Evolutionary conservation across 768 basidiomycete species (phyloP).

Genomic region (Auriscalpium vulgare): DNA sequence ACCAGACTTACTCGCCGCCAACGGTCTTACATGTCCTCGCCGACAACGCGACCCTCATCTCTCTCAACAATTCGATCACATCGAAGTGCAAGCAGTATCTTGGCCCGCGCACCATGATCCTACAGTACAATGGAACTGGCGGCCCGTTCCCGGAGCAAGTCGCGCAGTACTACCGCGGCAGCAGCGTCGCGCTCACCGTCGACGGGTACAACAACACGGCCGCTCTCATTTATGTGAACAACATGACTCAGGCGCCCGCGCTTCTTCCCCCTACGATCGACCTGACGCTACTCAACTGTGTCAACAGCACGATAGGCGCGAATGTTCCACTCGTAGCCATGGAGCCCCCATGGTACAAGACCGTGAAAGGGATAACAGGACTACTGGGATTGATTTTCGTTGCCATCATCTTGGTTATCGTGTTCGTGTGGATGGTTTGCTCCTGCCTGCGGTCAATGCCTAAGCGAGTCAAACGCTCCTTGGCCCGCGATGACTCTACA

Average conservation of each 20-base stretch:
- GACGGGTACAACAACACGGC: constrained; percentile 23
- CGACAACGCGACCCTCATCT: constrained; percentile 26
- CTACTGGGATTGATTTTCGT: too few species aligned
- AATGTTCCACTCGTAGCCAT: constrained; percentile 43
- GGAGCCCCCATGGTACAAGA: too few species aligned
- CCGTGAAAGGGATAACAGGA: too few species aligned
- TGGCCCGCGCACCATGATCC: constrained; percentile 4
- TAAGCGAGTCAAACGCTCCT: too few species aligned
- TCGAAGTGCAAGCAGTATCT: constrained; percentile 21
- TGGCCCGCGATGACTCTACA: too few species aligned
- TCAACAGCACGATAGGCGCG: constrained; percentile 57
- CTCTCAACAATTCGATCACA: constrained; percentile 22
- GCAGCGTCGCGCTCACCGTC: constrained; percentile 17
- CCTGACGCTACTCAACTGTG: constrained; percentile 39
- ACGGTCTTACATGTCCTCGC: constrained; percentile 27
- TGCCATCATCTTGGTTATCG: too few species aligned
- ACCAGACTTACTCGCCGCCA: constrained; percentile 9
- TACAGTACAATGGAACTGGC: constrained; percentile 2
- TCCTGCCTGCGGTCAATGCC: too few species aligned
- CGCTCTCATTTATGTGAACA: constrained; percentile 24
- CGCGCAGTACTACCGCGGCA: constrained; percentile 21
- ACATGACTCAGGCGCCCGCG: constrained; percentile 27
- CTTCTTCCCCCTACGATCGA: constrained; percentile 48
- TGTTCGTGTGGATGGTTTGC: too few species aligned
- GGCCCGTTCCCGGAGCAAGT: constrained; percentile 19